Base-by-base conservation (phyloP, 495 filamentous ascomycete genomes). In the Talaromyces adpressus region DNA sequence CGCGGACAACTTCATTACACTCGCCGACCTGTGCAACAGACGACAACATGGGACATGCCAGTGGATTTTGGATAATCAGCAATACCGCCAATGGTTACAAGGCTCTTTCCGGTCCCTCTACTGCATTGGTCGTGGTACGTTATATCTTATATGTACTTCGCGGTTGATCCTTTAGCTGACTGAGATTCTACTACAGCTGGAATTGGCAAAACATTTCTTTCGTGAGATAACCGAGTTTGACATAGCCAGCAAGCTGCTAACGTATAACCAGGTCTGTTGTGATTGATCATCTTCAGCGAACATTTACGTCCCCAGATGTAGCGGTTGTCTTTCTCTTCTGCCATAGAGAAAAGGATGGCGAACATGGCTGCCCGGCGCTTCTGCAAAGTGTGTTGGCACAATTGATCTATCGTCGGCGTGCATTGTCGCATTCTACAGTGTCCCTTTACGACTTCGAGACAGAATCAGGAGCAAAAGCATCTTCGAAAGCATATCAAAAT, bases 151-250 rank as follows among this genome's bases (percentile, higher is more conserved):
- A 22, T 49, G 4, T 22, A 7, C 6, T 0, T 36, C 0, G 39
- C 41, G 39, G 6, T 14, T 11, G 41, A 51, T 18, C 2, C n/a
- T 30, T 5, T 39, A 22, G 20, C 58, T 60, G 60, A 53, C 52
- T 34, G 34, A 62, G 9, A 53, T 0, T 27, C 34, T 30, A 64
- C 29, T 4, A 18, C 49, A 77, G 74, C 74, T 20, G 74, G 74
- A 25, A 73, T 69, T 16, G 74, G 74, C 0, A 77, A 77, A 25
- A 77, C 72, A 0, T 77, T 77, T 63, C 57, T 77, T 3, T 62
- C 74, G 72, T 76, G 30, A 68, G 57, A 29, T 56, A 27, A 1
- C 1, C 3, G 11, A 6, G 22, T 8, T 4, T 56, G 8, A 32
- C 6, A 12, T 34, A 6, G 8, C 22, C 32, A 30, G 29, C 3